Evolutionary conservation across 2,329 filamentous ascomycete genomes (phyloP).

Genomic region (Fusarium gaditjirri): DNA sequence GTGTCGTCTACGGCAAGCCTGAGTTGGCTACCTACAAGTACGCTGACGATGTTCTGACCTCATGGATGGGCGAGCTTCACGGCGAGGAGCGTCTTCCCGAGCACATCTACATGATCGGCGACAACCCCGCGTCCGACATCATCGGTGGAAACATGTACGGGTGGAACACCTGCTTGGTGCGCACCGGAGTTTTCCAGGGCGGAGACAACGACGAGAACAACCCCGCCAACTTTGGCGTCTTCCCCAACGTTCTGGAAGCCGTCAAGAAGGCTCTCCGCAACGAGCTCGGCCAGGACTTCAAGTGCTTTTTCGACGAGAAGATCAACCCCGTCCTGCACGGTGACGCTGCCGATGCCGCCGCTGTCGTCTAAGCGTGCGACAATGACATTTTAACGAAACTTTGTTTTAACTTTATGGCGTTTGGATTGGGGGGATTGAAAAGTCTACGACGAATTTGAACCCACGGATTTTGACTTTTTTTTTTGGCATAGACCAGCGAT

Average conservation of each 20-base stretch:
- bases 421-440: slow-evolving; percentile 22
- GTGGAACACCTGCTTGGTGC: slow-evolving; percentile 83
- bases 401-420: slow-evolving; percentile 16
- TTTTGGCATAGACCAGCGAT: slow-evolving; percentile 37
- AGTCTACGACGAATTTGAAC: slow-evolving; percentile 33
- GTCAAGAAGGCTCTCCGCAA: slow-evolving; percentile 71
- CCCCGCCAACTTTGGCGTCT: slow-evolving; percentile 81
- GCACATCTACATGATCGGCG: slow-evolving; percentile 89
- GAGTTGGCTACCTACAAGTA: slow-evolving; percentile 78
- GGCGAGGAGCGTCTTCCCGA: slow-evolving; percentile 73
- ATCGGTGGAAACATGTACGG: slow-evolving; percentile 80
- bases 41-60: slow-evolving; percentile 67
- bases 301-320: slow-evolving; percentile 76
- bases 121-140: slow-evolving; percentile 67
- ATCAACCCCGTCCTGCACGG: slow-evolving; percentile 74
- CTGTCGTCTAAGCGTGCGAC: slow-evolving; percentile 27
- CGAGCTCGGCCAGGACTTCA: slow-evolving; percentile 78
- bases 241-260: slow-evolving; percentile 77
- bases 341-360: slow-evolving; percentile 39
- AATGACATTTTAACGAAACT: slow-evolving; percentile 13
- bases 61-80: slow-evolving; percentile 82
- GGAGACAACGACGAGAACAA: slow-evolving; percentile 80
- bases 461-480: slow-evolving; percentile 26
- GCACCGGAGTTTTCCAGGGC: slow-evolving; percentile 82
- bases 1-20: slow-evolving; percentile 71